These are phyloP conservation scores for Isatis tinctoria DNA, from an alignment of 345 rosid species.

Conservation along the genomic window DNA sequence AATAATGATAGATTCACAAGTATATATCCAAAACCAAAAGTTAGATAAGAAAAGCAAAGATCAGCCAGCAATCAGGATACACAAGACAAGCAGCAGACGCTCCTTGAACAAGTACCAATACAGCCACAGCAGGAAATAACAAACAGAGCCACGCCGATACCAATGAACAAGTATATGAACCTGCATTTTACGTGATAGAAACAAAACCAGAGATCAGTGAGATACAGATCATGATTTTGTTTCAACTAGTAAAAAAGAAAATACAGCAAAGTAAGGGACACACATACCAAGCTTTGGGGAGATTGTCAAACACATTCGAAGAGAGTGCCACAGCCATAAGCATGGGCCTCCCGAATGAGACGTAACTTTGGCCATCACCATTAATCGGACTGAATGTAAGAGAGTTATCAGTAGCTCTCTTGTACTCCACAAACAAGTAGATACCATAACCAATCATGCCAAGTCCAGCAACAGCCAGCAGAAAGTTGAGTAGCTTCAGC, in stretches of 20 bases:
- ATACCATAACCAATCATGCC: conserved; percentile 94
- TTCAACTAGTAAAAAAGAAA: too few relatives aligned
- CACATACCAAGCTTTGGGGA: conserved; percentile 94
- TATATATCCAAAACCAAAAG: not conserved
- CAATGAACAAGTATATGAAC: conserved; percentile 89
- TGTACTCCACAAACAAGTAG: conserved; percentile 81
- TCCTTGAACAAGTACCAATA: conserved; percentile 67
- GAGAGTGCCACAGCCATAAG: conserved; percentile 65
- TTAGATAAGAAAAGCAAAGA: not conserved
- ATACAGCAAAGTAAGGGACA: too few relatives aligned
- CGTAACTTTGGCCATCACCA: conserved; percentile 26
- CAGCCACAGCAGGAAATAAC: conserved; percentile 94
- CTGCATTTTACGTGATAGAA: conserved; percentile 41
- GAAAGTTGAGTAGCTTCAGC: conserved; percentile 76
- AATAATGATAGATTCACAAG: not conserved
- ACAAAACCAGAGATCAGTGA: conserved; percentile 14
- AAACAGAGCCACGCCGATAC: conserved; percentile 73
- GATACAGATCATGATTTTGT: too few relatives aligned
- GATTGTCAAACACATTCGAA: conserved; percentile 46
- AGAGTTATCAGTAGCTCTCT: conserved; percentile 35
- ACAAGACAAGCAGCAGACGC: conserved; percentile 88
- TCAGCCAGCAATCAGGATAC: conserved; percentile 58
- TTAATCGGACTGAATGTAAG: conserved; percentile 28
- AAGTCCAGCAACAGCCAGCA: conserved; percentile 72
- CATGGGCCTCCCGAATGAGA: conserved; percentile 81